Base-by-base conservation (phyloP, 768 basidiomycete species). In the Dendrothele bispora region DNA sequence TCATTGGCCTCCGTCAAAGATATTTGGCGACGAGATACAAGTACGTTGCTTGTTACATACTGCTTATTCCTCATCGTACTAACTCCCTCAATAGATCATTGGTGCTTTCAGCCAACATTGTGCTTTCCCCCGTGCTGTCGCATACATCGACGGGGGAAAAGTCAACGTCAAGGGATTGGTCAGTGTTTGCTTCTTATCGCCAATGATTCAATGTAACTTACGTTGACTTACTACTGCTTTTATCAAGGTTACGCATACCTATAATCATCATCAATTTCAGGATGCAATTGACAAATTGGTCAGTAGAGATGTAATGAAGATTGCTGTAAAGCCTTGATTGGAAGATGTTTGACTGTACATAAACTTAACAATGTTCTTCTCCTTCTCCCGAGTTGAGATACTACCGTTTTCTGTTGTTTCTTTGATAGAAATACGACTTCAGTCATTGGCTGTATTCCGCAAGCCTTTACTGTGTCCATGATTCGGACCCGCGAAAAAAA, bases 41-140 rank as follows among this genome's bases (percentile, higher is more conserved):
- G 50, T 50, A 36, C 15, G 43, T n/a, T 15, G 18, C 14, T n/a
- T 15, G n/a, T 3, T 20, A 15, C 20, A 24, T 26, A 37, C 28
- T 40, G 24, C n/a, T n/a, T 8, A 32, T n/a, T 24, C 27, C 28
- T 15, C 29, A 17, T 42, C 3, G 28, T n/a, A n/a, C n/a, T n/a
- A n/a, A n/a, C n/a, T 51, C 0, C 7, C 43, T 50, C 24, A 25
- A 26, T 45, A 89, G 87, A 91, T 92, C 56, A 88, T 93, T 49
- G 90, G 91, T 11, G 93, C 91, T 1, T 93, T 92, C 72, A 86
- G 90, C 11, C 92, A 94, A 55, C 84, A 84, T 1, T 84, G 73
- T 68, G 92, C 91, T 66, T 94, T 95, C 84, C 90, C 91, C 35
- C 84, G 92, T 5, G 90, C 92, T 2, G 82, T 95, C 27, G 87